Percentiles rank a stretch among this genome's conserved stretches.
Evolutionary conservation across 2,329 filamentous ascomycete genomes (phyloP).

Genomic region (Aureobasidium musti): DNA sequence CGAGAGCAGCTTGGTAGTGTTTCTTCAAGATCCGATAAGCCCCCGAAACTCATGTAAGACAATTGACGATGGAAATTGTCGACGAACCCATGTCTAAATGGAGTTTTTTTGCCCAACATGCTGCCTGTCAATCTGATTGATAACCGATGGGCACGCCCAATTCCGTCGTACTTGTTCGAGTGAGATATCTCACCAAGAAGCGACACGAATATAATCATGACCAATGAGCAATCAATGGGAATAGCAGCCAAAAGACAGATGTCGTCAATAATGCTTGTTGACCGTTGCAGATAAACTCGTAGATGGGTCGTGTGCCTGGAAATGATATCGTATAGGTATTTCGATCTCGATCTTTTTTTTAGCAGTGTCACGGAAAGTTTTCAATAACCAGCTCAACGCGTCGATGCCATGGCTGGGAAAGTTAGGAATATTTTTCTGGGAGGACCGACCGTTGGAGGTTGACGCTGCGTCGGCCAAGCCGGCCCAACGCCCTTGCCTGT

Average conservation of each 20-base stretch:
- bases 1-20: too few species aligned
- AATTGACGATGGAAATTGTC: too few species aligned
- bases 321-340: neutral
- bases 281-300: neutral
- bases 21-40: too few species aligned
- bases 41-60: too few species aligned
- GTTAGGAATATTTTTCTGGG: slow-evolving; percentile 5
- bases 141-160: too few species aligned
- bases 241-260: neutral
- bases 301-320: neutral
- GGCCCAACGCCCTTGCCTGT: slow-evolving; percentile 4
- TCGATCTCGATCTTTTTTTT: slow-evolving; percentile 7
- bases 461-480: slow-evolving; percentile 15
- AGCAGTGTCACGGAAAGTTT: slow-evolving; percentile 16
- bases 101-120: too few species aligned
- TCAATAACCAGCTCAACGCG: slow-evolving; percentile 4
- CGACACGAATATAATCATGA: too few species aligned
- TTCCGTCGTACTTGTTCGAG: too few species aligned
- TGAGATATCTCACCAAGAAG: too few species aligned
- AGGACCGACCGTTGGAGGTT: neutral
- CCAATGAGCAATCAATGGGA: neutral
- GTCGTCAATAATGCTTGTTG: neutral
- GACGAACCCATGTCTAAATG: too few species aligned
- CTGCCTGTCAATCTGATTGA: too few species aligned
- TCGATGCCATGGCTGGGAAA: neutral